Percentiles rank a stretch among this genome's conserved stretches.
Conservation (phyloP, 2,329 filamentous ascomycete genomes). For the Corniculantispora saksenae region DNA sequence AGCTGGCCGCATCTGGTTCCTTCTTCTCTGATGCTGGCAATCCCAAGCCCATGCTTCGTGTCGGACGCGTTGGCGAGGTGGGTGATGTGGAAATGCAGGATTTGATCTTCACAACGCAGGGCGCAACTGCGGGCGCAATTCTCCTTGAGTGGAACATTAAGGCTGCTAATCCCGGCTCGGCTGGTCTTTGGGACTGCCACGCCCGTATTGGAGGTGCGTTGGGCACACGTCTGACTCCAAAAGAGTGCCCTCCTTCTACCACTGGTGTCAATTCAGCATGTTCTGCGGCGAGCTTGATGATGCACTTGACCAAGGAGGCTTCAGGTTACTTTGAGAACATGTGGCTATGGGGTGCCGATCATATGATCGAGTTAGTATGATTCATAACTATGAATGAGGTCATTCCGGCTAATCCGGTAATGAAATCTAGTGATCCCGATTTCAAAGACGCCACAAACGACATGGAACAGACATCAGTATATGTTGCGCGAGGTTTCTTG, state of each 20-base stretch:
- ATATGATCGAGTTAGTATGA: slow-evolving; percentile 42
- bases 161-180: slow-evolving; percentile 15
- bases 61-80: slow-evolving; percentile 60
- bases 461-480: slow-evolving; percentile 42
- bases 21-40: slow-evolving; percentile 23
- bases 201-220: slow-evolving; percentile 70
- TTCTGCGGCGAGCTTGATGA: slow-evolving; percentile 56
- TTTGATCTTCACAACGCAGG: slow-evolving; percentile 65
- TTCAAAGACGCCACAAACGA: slow-evolving; percentile 56
- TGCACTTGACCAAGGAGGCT: slow-evolving; percentile 46
- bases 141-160: slow-evolving; percentile 66
- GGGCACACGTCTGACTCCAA: slow-evolving; percentile 64
- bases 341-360: slow-evolving; percentile 71
- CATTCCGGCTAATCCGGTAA: not conserved
- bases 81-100: slow-evolving; percentile 72
- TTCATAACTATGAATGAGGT: not conserved
- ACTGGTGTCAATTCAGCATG: slow-evolving; percentile 54
- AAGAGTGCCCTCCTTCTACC: slow-evolving; percentile 53
- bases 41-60: slow-evolving; percentile 64
- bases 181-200: slow-evolving; percentile 65
- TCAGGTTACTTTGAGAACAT: slow-evolving; percentile 55
- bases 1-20: slow-evolving; percentile 28
- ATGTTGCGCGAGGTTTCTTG: slow-evolving; percentile 23
- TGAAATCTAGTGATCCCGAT: slow-evolving; percentile 20
- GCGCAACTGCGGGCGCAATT: slow-evolving; percentile 66